phyloP scores from a whole-genome alignment of 2,329 filamentous ascomycete genomes.

The Tolypocladium amazonense region DNA sequence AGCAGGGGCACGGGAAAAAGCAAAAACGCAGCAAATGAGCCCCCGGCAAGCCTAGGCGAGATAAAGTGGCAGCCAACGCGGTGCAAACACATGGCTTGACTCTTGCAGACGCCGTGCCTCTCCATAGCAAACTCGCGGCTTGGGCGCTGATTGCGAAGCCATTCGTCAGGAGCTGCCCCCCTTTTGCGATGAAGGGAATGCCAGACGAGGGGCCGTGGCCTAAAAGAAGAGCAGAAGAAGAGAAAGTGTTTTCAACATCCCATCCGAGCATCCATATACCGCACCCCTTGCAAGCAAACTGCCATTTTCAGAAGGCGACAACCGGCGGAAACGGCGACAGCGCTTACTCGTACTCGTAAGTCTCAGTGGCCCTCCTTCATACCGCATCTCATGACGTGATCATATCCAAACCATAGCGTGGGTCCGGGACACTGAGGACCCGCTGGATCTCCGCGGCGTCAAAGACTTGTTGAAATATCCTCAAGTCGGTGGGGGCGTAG shows the following conservation, averaged over 20 bases:
- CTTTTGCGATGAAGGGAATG: not conserved
- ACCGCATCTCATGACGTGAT: constrained; percentile 27
- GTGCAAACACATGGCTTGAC: constrained; percentile 1
- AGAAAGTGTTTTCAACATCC: not conserved
- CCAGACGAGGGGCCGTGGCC: not conserved
- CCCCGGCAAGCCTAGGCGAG: not conserved
- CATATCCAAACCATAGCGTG: constrained; percentile 43
- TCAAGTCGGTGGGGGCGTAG: constrained; percentile 31
- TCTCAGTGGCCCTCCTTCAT: constrained; percentile 1
- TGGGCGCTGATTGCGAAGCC: not conserved
- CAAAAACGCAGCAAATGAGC: not conserved
- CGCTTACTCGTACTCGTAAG: not conserved
- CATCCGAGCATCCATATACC: not conserved
- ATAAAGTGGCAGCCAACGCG: constrained; percentile 1
- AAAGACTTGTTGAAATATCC: constrained; percentile 45
- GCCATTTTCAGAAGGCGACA: not conserved
- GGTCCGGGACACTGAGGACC: constrained; percentile 40
- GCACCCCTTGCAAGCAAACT: not conserved
- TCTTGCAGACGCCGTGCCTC: not conserved
- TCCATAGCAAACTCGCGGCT: not conserved
- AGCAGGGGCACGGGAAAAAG: not conserved
- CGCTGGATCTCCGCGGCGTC: constrained; percentile 36
- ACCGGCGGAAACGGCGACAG: not conserved
- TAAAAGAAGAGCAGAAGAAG: not conserved
- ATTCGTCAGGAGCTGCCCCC: not conserved